Evolutionary conservation across 2,329 filamentous ascomycete species (phyloP).

Genomic region (Sarocladium kiliense): DNA sequence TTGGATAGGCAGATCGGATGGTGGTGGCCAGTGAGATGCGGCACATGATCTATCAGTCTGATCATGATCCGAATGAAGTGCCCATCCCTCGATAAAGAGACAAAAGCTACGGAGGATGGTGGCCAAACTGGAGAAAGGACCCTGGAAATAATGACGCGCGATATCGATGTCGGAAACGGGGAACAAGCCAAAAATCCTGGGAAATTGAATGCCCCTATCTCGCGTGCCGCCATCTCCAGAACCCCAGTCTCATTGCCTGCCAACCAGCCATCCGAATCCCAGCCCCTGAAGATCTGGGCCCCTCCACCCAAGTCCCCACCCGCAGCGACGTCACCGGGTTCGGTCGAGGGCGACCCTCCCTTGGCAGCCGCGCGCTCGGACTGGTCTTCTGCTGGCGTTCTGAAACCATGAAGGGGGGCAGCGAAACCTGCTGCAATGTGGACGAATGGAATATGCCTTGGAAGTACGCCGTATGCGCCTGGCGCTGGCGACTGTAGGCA

Average conservation of each 20-base stretch:
- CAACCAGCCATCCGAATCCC: not conserved
- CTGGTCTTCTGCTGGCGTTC: not conserved
- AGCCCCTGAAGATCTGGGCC: conserved; percentile 8
- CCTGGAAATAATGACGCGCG: not conserved
- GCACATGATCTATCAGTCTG: conserved; percentile 1
- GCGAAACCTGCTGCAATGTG: not conserved
- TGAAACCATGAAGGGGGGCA: conserved; percentile 5
- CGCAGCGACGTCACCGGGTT: not conserved
- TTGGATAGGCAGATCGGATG: not conserved
- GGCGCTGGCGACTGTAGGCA: too few species aligned
- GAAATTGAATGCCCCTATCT: not conserved
- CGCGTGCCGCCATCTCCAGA: not conserved
- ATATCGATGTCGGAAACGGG: not conserved
- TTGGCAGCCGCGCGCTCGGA: conserved; percentile 5
- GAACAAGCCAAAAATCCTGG: not conserved
- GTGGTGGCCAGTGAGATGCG: not conserved
- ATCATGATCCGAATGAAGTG: not conserved
- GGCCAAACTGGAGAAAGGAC: not conserved
- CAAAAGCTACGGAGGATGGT: not conserved
- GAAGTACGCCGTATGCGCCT: too few species aligned
- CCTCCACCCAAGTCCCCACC: not conserved
- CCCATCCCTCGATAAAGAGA: not conserved
- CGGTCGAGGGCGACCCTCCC: not conserved
- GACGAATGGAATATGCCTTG: too few species aligned
- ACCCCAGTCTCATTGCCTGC: not conserved